Evolutionary conservation across 495 filamentous ascomycete species (phyloP).

Genomic region (Penicillium cataractarum): DNA sequence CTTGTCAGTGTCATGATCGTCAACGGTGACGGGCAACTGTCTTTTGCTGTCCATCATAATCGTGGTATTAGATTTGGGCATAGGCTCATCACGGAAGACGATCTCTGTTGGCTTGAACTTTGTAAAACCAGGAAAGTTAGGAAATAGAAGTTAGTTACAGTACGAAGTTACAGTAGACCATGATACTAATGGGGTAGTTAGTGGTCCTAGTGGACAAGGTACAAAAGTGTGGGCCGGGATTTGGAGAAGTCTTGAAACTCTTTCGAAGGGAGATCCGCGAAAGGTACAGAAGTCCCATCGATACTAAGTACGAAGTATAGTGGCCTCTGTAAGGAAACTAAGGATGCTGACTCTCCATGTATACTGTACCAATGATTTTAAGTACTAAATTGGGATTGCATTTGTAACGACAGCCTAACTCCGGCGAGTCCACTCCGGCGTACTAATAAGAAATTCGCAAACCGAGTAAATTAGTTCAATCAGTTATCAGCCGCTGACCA

Average conservation of each 20-base stretch:
- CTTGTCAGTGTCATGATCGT: constrained; percentile 31
- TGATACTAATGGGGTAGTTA: background rate
- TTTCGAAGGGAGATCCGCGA: background rate
- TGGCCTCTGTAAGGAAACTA: too few species aligned
- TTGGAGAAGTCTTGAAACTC: background rate
- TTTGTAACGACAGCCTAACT: background rate
- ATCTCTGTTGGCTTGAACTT: background rate
- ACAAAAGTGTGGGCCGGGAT: background rate
- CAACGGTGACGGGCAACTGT: constrained; percentile 13
- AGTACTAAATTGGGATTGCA: background rate
- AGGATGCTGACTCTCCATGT: background rate
- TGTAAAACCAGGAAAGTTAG: background rate
- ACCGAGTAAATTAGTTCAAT: background rate
- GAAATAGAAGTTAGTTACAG: background rate
- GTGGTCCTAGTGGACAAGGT: background rate
- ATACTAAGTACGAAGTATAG: background rate
- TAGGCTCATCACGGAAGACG: background rate
- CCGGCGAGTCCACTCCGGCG: background rate
- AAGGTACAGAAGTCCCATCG: background rate
- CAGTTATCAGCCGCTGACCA: background rate
- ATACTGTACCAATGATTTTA: background rate
- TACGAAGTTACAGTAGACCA: too few species aligned
- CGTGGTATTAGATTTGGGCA: background rate
- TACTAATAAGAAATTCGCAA: background rate
- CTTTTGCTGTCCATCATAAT: constrained; percentile 7